Conservation (phyloP, 805 yeast species). For the Danielia reshetovae region DNA sequence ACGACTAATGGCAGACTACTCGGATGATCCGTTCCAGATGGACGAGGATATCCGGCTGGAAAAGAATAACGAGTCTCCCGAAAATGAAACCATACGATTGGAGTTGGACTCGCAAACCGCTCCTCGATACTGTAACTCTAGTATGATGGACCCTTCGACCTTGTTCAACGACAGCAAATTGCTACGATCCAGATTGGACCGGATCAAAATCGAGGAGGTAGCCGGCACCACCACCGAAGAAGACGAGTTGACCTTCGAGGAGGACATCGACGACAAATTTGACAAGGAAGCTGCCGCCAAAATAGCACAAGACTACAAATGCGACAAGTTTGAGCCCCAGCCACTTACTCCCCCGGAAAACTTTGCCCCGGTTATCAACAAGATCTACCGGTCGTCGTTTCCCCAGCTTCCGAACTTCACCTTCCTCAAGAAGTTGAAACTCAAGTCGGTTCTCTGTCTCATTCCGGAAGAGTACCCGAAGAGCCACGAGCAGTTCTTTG, state of each 20-base stretch:
- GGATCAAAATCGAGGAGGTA: conserved; percentile 23
- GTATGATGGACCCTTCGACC: conserved; percentile 5
- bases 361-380: conserved; percentile 72
- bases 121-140: conserved; percentile 13
- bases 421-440: conserved; percentile 56
- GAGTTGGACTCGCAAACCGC: conserved; percentile 9
- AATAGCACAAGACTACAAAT: conserved; percentile 6
- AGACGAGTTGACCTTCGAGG: conserved; percentile 28
- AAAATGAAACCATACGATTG: conserved; percentile 1
- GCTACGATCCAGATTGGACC: conserved; percentile 33
- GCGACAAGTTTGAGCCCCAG: conserved; percentile 3
- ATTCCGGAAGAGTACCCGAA: conserved; percentile 90
- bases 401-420: conserved; percentile 81
- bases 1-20: conserved; percentile 31
- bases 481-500: conserved; percentile 64
- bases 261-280: conserved; percentile 39
- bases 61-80: not conserved
- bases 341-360: conserved; percentile 77
- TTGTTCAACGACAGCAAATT: not conserved
- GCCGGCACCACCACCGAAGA: conserved; percentile 29
- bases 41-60: conserved; percentile 32
- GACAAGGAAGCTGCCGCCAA: conserved; percentile 23
- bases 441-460: conserved; percentile 75
- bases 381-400: conserved; percentile 82
- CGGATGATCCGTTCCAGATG: conserved; percentile 43